Conservation (phyloP, 1,284 basidiomycete genomes). For the Puccinia novopanici region DNA sequence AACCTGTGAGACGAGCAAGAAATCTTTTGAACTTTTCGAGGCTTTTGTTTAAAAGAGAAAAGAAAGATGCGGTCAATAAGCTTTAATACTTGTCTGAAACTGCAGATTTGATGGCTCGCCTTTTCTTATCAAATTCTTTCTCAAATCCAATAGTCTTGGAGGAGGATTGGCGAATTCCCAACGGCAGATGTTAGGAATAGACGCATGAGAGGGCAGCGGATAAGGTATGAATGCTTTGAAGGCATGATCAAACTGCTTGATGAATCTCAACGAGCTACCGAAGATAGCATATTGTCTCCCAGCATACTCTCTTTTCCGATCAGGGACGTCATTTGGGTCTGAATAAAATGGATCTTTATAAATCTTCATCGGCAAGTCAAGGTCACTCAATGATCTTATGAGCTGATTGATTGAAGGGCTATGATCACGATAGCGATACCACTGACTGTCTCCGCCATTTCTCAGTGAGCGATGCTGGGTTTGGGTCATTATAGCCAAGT, state of each 20-base stretch:
- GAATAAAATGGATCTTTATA: slow-evolving; percentile 81
- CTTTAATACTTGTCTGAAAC: not conserved
- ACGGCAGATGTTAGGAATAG: slow-evolving; percentile 55
- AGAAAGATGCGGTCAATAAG: not conserved
- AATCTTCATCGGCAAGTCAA: slow-evolving; percentile 67
- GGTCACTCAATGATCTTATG: slow-evolving; percentile 63
- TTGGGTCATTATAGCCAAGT: slow-evolving; percentile 40
- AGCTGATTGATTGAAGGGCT: slow-evolving; percentile 68
- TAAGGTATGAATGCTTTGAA: not conserved
- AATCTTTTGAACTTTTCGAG: slow-evolving; percentile 23
- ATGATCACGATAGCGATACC: slow-evolving; percentile 64
- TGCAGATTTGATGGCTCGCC: not conserved
- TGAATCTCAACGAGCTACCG: slow-evolving; percentile 57
- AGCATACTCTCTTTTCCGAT: slow-evolving; percentile 73
- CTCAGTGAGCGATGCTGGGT: slow-evolving; percentile 9
- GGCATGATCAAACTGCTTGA: slow-evolving; percentile 58
- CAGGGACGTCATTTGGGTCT: slow-evolving; percentile 70
- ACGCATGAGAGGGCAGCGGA: not conserved
- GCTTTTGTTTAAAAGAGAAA: slow-evolving; percentile 1
- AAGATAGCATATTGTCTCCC: slow-evolving; percentile 74
- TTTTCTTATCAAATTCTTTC: slow-evolving; percentile 59
- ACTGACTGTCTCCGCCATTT: slow-evolving; percentile 50
- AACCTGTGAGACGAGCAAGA: slow-evolving; percentile 49
- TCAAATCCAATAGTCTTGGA: slow-evolving; percentile 65
- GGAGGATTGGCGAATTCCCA: slow-evolving; percentile 78